phyloP scores from a whole-genome alignment of 2,329 filamentous ascomycete species.

The Cordyceps javanica region DNA sequence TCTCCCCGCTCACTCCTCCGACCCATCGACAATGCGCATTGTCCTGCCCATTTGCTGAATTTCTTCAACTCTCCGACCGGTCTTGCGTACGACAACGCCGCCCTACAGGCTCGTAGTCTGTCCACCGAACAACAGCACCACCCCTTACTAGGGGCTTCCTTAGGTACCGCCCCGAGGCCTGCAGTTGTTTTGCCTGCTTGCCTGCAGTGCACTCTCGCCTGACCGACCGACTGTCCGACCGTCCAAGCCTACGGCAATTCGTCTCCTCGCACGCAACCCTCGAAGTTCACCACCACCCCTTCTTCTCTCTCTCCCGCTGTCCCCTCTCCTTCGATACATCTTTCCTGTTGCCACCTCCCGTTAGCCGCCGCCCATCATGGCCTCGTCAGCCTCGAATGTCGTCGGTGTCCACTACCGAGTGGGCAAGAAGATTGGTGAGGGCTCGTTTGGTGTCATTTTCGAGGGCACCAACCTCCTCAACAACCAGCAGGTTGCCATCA shows the following conservation, averaged over 20 bases:
- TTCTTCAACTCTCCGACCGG: background rate
- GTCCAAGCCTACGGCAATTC: background rate
- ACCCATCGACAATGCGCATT: conserved; percentile 9
- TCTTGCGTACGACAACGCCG: background rate
- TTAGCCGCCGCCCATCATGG: conserved; percentile 48
- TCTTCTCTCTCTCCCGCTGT: background rate
- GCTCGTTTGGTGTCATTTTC: conserved; percentile 97
- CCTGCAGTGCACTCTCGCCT: background rate
- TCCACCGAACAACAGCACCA: background rate
- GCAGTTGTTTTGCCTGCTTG: background rate
- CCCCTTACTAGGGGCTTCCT: conserved; percentile 9
- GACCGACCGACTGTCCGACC: conserved; percentile 3
- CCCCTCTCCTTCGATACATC: background rate
- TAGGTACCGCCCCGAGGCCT: background rate
- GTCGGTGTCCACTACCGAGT: conserved; percentile 98
- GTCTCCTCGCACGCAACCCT: background rate
- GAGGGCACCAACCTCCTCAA: conserved; percentile 98
- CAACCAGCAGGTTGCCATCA: conserved; percentile 98
- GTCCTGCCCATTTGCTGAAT: background rate
- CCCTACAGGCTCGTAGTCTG: background rate
- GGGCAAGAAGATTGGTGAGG: conserved; percentile 99
- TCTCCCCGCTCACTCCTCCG: background rate
- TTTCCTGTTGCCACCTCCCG: background rate
- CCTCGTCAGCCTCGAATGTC: conserved; percentile 89
- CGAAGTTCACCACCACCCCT: background rate